Evolutionary conservation across 1,139 yeast genomes (phyloP).

Genomic region (Diutina scorzettiae): DNA sequence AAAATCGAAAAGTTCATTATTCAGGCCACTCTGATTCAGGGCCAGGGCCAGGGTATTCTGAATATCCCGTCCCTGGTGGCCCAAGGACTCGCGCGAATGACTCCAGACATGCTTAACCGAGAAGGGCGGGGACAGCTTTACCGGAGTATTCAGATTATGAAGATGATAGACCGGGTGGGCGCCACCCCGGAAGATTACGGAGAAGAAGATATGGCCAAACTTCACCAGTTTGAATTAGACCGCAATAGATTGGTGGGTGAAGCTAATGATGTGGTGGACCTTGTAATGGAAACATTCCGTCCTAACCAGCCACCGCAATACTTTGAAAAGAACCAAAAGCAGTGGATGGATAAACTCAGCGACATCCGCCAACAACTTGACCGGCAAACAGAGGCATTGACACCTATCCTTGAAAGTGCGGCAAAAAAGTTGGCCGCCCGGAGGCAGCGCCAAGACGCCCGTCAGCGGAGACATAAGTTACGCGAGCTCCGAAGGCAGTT

Average conservation of each 20-base stretch:
- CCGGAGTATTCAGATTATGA: slow-evolving; percentile 2
- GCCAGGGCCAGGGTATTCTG: slow-evolving; percentile 7
- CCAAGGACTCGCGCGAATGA: slow-evolving; percentile 7
- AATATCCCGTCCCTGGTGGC: slow-evolving; percentile 6
- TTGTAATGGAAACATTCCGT: slow-evolving; percentile 12
- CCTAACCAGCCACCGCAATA: slow-evolving; percentile 8
- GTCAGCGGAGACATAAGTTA: background rate
- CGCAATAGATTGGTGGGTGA: slow-evolving; percentile 21
- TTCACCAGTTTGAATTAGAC: slow-evolving; percentile 12
- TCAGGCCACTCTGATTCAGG: slow-evolving; percentile 21
- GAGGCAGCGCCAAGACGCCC: background rate
- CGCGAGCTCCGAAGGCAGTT: background rate
- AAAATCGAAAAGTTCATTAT: slow-evolving; percentile 30
- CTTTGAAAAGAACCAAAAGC: slow-evolving; percentile 17
- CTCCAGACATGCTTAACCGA: slow-evolving; percentile 21
- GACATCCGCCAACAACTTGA: slow-evolving; percentile 20
- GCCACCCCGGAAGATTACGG: slow-evolving; percentile 6
- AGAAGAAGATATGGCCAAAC: slow-evolving; percentile 9
- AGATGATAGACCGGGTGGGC: background rate
- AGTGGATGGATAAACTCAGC: slow-evolving; percentile 17
- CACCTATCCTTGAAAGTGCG: background rate
- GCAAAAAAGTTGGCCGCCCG: background rate
- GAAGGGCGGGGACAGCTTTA: slow-evolving; percentile 13
- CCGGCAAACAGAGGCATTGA: slow-evolving; percentile 13
- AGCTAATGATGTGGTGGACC: slow-evolving; percentile 24